Base-by-base conservation (phyloP, 1,284 basidiomycete species). In the Leucoagaricus sp. region DNA sequence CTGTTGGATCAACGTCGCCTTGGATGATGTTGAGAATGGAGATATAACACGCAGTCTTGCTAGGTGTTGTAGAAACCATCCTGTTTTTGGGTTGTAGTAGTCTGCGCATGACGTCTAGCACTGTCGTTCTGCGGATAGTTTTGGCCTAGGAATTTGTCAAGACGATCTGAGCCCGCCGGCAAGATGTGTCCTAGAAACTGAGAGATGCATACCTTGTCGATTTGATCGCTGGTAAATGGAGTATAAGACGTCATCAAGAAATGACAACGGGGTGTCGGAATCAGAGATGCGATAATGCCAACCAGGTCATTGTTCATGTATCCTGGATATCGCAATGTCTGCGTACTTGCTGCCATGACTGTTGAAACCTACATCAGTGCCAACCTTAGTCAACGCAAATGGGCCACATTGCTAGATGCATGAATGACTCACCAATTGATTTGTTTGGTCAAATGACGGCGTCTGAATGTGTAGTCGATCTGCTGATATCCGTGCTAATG, bases 241-340 rank as follows among this genome's bases (percentile, higher is more conserved):
- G 97, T 99, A 68, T 99, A 99, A 15, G 94, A 95, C n/a, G 97
- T 99, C 92, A 96, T 98, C 58, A 99, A 83, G 82, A 99, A 99
- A 75, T 99, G 97, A 67, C 96, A 98, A 53, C 96, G 83, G n/a
- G 97, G 96, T 9, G 97, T 99, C 2, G 97, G 97, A 64, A 99
- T 98, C 53, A 99, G 83, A 12, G 93, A 96, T 2, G 97, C 95
- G 57, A 99, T 92, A 65, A 99, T 98, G 25, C 96, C 94, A 62
- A 98, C 94, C 31, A 98, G 85, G 69, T 99, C 96, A 67, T 99
- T 99, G 80, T 99, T 99, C 96, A 98, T 99, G 75, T 99, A 99
- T 50, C 94, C 93, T 0, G 97, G 97, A 75, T 98, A 99, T 64
- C 97, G 87, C 23, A 99, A 82, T 15, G 97, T 99, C 66, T 96